phyloP scores from a whole-genome alignment of 1,139 yeast genomes.

The Zygosaccharomyces sapae region DNA sequence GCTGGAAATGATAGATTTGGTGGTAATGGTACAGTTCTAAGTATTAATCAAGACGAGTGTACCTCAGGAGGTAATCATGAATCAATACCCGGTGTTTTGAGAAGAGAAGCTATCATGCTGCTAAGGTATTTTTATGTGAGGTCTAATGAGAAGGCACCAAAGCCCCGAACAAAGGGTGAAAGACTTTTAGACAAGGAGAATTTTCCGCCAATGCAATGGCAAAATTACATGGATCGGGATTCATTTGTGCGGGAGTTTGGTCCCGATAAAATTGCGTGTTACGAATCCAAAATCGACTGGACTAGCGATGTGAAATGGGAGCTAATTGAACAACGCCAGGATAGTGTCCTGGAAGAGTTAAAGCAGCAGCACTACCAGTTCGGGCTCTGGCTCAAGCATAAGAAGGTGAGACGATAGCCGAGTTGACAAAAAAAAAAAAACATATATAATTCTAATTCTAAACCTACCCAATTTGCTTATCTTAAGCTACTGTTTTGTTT shows the following conservation, averaged over 20 bases:
- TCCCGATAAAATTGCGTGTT: conserved; percentile 36
- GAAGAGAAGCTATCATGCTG: conserved; percentile 79
- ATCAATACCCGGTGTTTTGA: conserved; percentile 70
- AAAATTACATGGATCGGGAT: conserved; percentile 43
- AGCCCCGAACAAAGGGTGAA: conserved; percentile 69
- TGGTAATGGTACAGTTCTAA: conserved; percentile 85
- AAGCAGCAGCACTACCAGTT: conserved; percentile 16
- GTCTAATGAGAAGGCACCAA: conserved; percentile 83
- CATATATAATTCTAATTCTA: neutral
- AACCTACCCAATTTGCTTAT: conserved; percentile 4
- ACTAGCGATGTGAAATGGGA: conserved; percentile 29
- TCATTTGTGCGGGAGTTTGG: conserved; percentile 54
- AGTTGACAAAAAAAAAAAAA: neutral
- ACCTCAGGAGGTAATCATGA: conserved; percentile 39
- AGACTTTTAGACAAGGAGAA: conserved; percentile 62
- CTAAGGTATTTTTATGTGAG: conserved; percentile 79
- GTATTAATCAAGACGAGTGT: conserved; percentile 50
- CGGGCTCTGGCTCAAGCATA: conserved; percentile 4
- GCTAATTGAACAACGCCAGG: conserved; percentile 26
- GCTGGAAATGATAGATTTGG: conserved; percentile 96
- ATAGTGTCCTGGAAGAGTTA: conserved; percentile 24
- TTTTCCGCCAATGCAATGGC: conserved; percentile 56
- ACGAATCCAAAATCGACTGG: conserved; percentile 30
- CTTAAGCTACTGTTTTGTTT: conserved; percentile 3
- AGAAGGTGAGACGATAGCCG: conserved; percentile 8